Base-by-base conservation (phyloP, 2,329 filamentous ascomycete genomes). In the Cercospora beticola region DNA sequence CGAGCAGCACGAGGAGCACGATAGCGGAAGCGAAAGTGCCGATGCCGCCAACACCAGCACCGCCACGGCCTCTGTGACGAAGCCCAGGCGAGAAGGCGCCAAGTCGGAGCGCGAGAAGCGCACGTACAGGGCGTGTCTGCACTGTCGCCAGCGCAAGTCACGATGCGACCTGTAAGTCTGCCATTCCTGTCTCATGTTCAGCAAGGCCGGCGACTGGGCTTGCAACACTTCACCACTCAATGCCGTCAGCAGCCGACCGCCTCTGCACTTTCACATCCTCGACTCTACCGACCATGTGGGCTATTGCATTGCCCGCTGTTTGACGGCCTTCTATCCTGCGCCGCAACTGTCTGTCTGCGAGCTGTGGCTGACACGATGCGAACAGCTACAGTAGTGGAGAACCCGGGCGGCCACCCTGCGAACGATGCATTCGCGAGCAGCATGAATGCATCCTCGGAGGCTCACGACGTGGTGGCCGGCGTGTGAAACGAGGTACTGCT, bases 381-480 rank as follows among this genome's bases (percentile, higher is more conserved):
- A 36, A 69, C 62, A 76, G 76, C 59, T 77, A 77, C 68, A 75
- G 73, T 59, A 77, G 74, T 58, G 76, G 75, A 40, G 73, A 76
- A 49, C 75, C 75, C 7, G 75, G 74, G 4, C 69, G 74, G 23
- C 76, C 76, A 16, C 76, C 76, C 14, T 78, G 76, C 63, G 76
- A 78, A 65, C 66, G 76, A 65, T 78, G 76, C 67, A 77, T 78
- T 43, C 69, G 76, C 16, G 76, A 78, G 57, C 75, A 78, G 61
- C 76, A 77, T 60, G 76, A 78, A 68, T 78, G 76, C 65, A 66
- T 78, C 28, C 75, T 78, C 4, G 76, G 76, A 59, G 75, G 75
- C 16, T 77, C 76, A 21, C 71, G 76, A 36, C 70, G 76, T 61
- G 76, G 76, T 14, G 76, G 76, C n/a, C 67, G 72, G 33, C 66